These are phyloP conservation scores for Cercospora berteroae DNA, from an alignment of 2,329 filamentous ascomycete genomes.

Conservation along the genomic window DNA sequence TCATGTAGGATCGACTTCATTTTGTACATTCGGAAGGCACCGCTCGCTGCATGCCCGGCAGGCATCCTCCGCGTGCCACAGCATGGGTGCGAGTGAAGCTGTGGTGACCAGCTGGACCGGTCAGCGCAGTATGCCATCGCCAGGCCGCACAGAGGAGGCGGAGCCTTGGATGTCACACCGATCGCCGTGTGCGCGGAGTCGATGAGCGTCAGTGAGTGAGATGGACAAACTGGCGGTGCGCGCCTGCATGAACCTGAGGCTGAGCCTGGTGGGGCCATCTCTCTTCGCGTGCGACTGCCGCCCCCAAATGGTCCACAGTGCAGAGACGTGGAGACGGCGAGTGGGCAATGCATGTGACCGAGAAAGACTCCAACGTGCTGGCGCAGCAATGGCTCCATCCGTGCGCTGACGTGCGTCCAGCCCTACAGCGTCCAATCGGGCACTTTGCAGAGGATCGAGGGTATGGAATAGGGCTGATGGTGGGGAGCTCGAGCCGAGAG, in stretches of 20 bases:
- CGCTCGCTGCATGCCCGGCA: not conserved
- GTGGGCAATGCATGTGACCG: not conserved
- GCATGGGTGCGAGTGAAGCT: not conserved
- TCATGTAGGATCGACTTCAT: not conserved
- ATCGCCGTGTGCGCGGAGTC: not conserved
- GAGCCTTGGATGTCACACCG: not conserved
- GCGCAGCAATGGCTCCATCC: not conserved
- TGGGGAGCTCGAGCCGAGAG: not conserved
- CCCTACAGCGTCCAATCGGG: not conserved
- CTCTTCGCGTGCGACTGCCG: not conserved
- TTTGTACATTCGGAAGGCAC: not conserved
- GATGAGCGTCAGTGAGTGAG: not conserved
- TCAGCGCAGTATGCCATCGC: not conserved
- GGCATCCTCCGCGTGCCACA: not conserved
- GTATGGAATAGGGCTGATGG: not conserved
- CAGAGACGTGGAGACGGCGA: not conserved
- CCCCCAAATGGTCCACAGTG: not conserved
- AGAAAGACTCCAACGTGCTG: not conserved
- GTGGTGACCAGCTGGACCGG: not conserved
- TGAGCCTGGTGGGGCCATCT: not conserved
- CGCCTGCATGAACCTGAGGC: not conserved
- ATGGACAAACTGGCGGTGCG: not conserved
- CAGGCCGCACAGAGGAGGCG: not conserved
- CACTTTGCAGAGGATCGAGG: not conserved
- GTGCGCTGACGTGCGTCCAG: not conserved